phyloP scores from a whole-genome alignment of 257 asterid genomes.

The Solanum chmielewskii region DNA sequence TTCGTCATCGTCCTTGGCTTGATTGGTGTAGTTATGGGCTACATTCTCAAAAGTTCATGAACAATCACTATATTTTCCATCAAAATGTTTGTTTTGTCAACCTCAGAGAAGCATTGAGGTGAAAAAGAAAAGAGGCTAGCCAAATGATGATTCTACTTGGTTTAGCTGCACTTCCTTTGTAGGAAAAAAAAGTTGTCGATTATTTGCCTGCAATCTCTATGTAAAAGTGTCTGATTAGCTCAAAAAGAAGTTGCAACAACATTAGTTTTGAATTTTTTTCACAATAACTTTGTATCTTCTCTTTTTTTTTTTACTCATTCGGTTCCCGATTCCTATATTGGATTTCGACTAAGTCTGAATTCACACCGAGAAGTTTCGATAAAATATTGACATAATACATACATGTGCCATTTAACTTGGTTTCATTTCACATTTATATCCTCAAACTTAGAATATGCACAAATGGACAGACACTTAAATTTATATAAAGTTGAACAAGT shows the following conservation, averaged over 20 bases:
- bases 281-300: not conserved
- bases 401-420: too few species aligned
- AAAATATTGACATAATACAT: too few species aligned
- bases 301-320: not conserved
- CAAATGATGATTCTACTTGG: not conserved
- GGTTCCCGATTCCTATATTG: too few species aligned
- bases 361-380: not conserved
- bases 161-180: not conserved
- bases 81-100: not conserved
- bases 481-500: too few species aligned
- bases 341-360: too few species aligned
- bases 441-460: too few species aligned
- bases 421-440: too few species aligned
- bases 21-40: slow-evolving; percentile 17
- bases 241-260: not conserved
- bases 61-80: slow-evolving; percentile 13
- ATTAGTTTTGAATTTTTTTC: not conserved
- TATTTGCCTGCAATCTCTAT: not conserved
- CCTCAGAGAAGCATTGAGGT: not conserved
- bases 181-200: not conserved
- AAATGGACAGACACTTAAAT: too few species aligned
- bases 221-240: not conserved
- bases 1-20: slow-evolving; percentile 9
- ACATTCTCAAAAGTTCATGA: slow-evolving; percentile 17
- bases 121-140: not conserved